phyloP scores from a whole-genome alignment of 805 yeast species.

The Nakazawaea holstii region DNA sequence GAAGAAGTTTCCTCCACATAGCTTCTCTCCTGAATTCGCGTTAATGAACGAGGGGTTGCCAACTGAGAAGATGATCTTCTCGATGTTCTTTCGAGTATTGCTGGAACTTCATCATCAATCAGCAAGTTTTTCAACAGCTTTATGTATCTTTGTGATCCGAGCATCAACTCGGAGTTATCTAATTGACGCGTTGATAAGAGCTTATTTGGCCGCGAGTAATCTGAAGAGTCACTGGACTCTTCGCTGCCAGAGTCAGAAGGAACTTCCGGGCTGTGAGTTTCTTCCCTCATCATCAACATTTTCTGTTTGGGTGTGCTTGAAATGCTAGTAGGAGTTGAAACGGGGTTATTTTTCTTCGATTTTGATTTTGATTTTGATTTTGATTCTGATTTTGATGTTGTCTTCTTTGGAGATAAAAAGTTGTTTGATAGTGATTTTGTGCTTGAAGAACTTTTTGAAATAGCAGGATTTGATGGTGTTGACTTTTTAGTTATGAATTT shows the following conservation, averaged over 20 bases:
- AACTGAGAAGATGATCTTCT: neutral
- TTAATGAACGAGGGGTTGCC: neutral
- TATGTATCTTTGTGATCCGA: neutral
- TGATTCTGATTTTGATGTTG: too few relatives aligned
- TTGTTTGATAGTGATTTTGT: too few relatives aligned
- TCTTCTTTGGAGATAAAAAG: too few relatives aligned
- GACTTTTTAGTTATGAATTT: neutral
- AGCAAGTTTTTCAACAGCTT: constrained; percentile 2
- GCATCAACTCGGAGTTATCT: neutral
- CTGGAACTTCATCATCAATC: constrained; percentile 9
- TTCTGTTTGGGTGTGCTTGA: too few relatives aligned
- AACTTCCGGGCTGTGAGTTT: too few relatives aligned
- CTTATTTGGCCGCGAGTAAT: neutral
- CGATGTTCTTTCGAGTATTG: neutral
- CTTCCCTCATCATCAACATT: too few relatives aligned
- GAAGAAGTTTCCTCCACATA: too few relatives aligned
- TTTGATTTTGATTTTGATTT: too few relatives aligned
- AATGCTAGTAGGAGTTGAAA: too few relatives aligned
- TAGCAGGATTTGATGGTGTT: neutral
- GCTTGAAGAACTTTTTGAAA: too few relatives aligned
- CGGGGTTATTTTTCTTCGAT: too few relatives aligned
- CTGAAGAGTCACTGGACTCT: neutral
- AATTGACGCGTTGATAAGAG: constrained; percentile 1
- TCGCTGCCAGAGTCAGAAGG: neutral
- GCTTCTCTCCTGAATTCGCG: too few relatives aligned